Percentiles rank a stretch among this genome's conserved stretches.
These are phyloP conservation scores for Aspergillus haitiensis DNA, from an alignment of 495 filamentous ascomycete species.

Conservation along the genomic window DNA sequence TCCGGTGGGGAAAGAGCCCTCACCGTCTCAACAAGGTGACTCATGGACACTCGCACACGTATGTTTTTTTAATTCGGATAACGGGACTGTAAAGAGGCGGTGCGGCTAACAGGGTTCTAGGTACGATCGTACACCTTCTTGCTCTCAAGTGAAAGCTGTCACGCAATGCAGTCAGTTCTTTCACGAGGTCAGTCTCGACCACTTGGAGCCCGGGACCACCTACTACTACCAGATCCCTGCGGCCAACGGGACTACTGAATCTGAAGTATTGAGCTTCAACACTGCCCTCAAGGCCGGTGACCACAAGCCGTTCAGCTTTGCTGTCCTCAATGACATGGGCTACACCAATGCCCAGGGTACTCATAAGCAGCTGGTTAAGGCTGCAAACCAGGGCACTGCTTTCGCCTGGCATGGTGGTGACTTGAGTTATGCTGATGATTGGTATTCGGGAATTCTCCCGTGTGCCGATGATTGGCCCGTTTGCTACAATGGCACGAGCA, in stretches of 20 bases:
- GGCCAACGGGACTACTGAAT: constrained; percentile 36
- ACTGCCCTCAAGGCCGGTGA: constrained; percentile 45
- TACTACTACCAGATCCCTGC: constrained; percentile 23
- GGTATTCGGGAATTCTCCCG: constrained; percentile 49
- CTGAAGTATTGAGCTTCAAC: constrained; percentile 33
- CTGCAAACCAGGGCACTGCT: constrained; percentile 38
- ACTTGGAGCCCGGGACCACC: constrained; percentile 29
- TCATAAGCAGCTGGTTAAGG: constrained; percentile 41
- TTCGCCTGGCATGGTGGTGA: constrained; percentile 57
- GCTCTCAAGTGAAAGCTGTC: constrained; percentile 42
- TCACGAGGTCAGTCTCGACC: constrained; percentile 34
- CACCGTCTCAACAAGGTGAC: constrained; percentile 32
- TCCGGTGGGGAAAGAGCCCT: constrained; percentile 42
- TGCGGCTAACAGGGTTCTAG: constrained; percentile 9
- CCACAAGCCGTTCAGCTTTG: constrained; percentile 31
- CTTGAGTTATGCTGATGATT: constrained; percentile 42
- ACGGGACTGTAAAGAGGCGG: too few species aligned
- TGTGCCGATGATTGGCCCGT: constrained; percentile 51
- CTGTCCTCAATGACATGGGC: constrained; percentile 51
- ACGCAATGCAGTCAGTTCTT: constrained; percentile 55
- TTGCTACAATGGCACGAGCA: constrained; percentile 54
- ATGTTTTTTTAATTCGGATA: not conserved
- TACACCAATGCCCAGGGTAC: constrained; percentile 52
- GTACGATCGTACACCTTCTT: constrained; percentile 54
- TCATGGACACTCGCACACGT: constrained; percentile 41